Evolutionary conservation across 768 basidiomycete species (phyloP).

Genomic region (Boletus coccyginus): DNA sequence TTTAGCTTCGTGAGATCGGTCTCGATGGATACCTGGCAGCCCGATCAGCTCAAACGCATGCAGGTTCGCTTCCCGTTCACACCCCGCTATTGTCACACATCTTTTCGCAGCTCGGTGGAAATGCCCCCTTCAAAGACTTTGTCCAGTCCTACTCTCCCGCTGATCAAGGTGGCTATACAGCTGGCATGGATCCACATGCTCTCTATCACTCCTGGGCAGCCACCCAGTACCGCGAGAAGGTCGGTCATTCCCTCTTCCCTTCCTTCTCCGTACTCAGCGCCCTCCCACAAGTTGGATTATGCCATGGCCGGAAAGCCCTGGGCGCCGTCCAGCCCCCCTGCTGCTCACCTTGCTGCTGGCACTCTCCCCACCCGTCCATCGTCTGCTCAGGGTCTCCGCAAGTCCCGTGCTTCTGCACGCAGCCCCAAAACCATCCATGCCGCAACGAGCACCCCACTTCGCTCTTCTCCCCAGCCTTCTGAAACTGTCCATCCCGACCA

Average conservation of each 20-base stretch:
- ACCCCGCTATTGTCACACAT: conserved; percentile 9
- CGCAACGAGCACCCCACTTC: conserved; percentile 51
- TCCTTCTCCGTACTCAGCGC: conserved; percentile 14
- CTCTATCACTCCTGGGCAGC: conserved; percentile 95
- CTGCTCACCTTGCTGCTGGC: conserved; percentile 34
- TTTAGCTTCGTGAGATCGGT: conserved; percentile 85
- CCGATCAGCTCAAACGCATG: conserved; percentile 87
- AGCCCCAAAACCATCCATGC: conserved; percentile 49
- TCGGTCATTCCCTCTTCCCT: conserved; percentile 24
- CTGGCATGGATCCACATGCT: conserved; percentile 54
- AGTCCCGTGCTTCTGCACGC: conserved; percentile 74
- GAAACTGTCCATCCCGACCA: conserved; percentile 45
- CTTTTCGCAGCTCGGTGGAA: conserved; percentile 73
- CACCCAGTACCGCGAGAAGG: conserved; percentile 93
- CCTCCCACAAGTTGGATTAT: conserved; percentile 66
- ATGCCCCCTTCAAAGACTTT: conserved; percentile 78
- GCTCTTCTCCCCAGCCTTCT: conserved; percentile 23
- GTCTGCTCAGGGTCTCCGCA: conserved; percentile 81
- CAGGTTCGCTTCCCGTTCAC: conserved; percentile 51
- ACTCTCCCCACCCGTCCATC: conserved; percentile 57
- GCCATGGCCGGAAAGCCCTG: conserved; percentile 72
- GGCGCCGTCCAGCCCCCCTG: conserved; percentile 72
- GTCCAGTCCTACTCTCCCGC: conserved; percentile 64
- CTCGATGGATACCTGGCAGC: conserved; percentile 96
- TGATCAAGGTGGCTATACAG: conserved; percentile 52